Evolutionary conservation across 2,329 filamentous ascomycete genomes (phyloP).

Genomic region (Fusarium sp.): DNA sequence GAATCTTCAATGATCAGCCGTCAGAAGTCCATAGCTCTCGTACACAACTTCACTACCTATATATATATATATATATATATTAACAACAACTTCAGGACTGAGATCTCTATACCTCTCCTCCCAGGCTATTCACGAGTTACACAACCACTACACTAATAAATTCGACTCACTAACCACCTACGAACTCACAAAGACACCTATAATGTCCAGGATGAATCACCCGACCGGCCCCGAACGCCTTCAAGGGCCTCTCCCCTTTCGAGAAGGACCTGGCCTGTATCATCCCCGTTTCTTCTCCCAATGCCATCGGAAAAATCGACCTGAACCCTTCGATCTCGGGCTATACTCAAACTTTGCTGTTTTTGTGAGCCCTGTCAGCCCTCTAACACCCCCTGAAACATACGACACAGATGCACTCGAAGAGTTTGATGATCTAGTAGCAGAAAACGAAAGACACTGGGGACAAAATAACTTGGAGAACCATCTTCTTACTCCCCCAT

Average conservation of each 20-base stretch:
- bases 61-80: too few species aligned
- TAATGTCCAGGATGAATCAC: background rate
- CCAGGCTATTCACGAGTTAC: background rate
- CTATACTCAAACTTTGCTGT: background rate
- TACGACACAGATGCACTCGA: background rate
- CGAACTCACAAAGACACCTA: background rate
- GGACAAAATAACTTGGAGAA: too few species aligned
- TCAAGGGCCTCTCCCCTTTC: slow-evolving; percentile 16
- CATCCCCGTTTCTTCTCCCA: slow-evolving; percentile 1
- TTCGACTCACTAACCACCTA: too few species aligned
- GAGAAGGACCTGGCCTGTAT: background rate
- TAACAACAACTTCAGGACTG: background rate
- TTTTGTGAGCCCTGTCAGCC: background rate
- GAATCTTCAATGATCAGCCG: background rate
- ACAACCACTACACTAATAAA: background rate
- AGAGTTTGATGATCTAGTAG: background rate
- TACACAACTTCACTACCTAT: background rate
- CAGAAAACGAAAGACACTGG: too few species aligned
- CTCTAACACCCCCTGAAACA: background rate
- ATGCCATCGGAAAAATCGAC: background rate
- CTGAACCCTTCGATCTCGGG: background rate
- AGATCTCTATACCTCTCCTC: background rate
- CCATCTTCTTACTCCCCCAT: background rate
- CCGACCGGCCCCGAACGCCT: background rate
- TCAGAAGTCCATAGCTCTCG: background rate